Base-by-base conservation (phyloP, 2,329 filamentous ascomycete genomes). In the Aspergillus quadrilineatus region DNA sequence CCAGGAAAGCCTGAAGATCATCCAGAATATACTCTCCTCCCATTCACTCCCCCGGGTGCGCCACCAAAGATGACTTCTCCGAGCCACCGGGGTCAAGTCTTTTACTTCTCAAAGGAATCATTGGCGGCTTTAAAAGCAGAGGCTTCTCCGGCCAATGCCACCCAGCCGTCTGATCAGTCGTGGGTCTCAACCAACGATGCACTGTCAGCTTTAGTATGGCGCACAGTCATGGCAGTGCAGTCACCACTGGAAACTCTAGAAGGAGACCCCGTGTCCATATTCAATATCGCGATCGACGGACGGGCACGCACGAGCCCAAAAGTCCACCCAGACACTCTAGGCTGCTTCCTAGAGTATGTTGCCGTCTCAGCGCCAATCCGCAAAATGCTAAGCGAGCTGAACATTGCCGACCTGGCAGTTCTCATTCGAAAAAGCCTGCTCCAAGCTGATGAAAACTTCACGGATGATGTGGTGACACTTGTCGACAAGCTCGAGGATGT, bases 341-440 rank as follows among this genome's bases (percentile, higher is more conserved):
- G 75, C 6, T 75, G 74, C 53, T 76, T 75, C 54, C 65, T 77
- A 9, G 73, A 72, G 42, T 76, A 72, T 56, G 65, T 73, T 2
- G 65, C 66, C 6, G 65, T 69, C 6, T 56, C 53, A 2, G 43
- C 26, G 9, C 51, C 64, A 0, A 60, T 66, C 14, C 62, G 64
- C 3, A 63, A 67, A 54, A 72, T 75, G 53, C 63, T 73, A 12
- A 55, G 58, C 3, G 48, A 62, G n/a, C 37, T 62, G 8, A 69
- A 53, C 51, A 53, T 77, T 6, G 71, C 70, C 3, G 69, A 73
- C 46, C 60, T 74, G 12, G 74, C 75, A 1, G 51, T 69, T 15
- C 54, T 63, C 26, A 67, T 76, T 44, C 73, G 73, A n/a, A 62
- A 68, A 44, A 67, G 67, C 1, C 63, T 77, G 26, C 42, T 59